Base-by-base conservation (phyloP, 208 protist genomes). In the Leishmania martiniquensis region DNA sequence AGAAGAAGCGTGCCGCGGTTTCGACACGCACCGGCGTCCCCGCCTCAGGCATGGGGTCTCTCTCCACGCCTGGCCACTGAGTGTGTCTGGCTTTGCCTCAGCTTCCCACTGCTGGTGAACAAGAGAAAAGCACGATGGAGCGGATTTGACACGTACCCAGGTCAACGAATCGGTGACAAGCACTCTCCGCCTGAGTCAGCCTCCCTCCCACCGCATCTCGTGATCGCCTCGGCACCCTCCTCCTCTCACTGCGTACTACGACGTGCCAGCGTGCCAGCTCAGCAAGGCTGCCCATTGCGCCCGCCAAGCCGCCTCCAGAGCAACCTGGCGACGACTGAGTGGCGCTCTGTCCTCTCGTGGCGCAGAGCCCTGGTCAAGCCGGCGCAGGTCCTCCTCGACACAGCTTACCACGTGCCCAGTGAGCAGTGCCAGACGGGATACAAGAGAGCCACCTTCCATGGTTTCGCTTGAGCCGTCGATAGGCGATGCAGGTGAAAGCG, bases 221-320 rank as follows among this genome's bases (percentile, higher is more conserved):
- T 10, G 22, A 49, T 32, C 42, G 42, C 9, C 42, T 63, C 15
- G 6, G 25, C 51, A 22, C 29, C 42, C 44, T 29, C 15, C 32
- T 49, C 6, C 65, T 13, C 20, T 7, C 22, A 29, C 9, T 20
- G n/a, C 25, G 2, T 72, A 37, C 45, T 72, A 54, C 49, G 22
- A 57, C 68, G 17, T 44, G n/a, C 49, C 68, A 37, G 32, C 13
- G 57, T 83, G 78, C 78, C 78, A 83, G 4, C 17, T 45, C 44
- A 83, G 45, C 34, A 55, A 59, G 29, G 80, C 57, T 62, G 72
- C 54, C 80, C 80, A 84, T 60, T 84, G 75, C 20, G 75, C 51
- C 29, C 80, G 74, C 80, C 80, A 84, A 52, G 74, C 13, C 70
- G 71, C 63, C 62, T 84, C 80, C 15, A 84, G 75, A 3, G 74